Evolutionary conservation across 371 early-diverging fungal genomes (phyloP).

Genomic region (Apophysomyces variabilis): DNA sequence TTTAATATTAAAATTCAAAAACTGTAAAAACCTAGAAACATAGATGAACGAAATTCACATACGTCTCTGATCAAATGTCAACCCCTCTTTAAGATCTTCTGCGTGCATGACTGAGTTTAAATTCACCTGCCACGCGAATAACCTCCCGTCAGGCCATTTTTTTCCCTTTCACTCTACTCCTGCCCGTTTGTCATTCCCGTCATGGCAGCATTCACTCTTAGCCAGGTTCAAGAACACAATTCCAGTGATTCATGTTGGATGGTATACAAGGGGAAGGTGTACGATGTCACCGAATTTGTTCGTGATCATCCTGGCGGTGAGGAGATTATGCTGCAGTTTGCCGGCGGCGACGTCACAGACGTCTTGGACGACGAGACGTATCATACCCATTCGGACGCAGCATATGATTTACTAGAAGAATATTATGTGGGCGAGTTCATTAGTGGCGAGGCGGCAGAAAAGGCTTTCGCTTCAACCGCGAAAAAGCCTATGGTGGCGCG

Average conservation of each 20-base stretch:
- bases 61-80: neutral
- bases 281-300: conserved; percentile 81
- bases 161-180: neutral
- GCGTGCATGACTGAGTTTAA: conserved; percentile 6
- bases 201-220: conserved; percentile 6
- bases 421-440: conserved; percentile 76
- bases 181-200: neutral
- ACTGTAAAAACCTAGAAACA: neutral
- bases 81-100: neutral
- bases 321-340: conserved; percentile 77
- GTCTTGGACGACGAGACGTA: conserved; percentile 72
- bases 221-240: conserved; percentile 24
- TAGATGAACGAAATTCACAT: neutral
- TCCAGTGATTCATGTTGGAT: conserved; percentile 59
- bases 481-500: conserved; percentile 33
- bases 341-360: conserved; percentile 71
- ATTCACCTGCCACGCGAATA: neutral
- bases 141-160: conserved; percentile 2
- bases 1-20: conserved; percentile 9
- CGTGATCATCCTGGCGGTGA: conserved; percentile 82
- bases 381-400: conserved; percentile 86
- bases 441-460: neutral
- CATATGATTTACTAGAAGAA: conserved; percentile 84
- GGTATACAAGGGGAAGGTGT: conserved; percentile 72
- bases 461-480: neutral